phyloP scores from a whole-genome alignment of 345 rosid species.

The Populus euphratica region DNA sequence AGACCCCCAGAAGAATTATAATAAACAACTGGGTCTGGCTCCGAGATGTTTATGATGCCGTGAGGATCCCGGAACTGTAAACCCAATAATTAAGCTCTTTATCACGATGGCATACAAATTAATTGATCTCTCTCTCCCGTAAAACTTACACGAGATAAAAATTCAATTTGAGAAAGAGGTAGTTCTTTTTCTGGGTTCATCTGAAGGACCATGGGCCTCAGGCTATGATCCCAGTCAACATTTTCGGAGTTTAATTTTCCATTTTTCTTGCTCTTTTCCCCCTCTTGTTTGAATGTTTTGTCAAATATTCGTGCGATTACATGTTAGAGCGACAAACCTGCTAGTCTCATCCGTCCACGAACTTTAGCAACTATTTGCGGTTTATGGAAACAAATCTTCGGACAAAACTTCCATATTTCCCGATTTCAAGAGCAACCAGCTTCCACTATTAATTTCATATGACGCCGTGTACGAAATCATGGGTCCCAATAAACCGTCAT shows the following conservation, averaged over 20 bases:
- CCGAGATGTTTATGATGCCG: neutral
- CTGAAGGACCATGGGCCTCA: neutral
- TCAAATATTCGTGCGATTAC: neutral
- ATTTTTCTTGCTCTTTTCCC: rapidly evolving
- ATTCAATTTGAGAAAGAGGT: no score
- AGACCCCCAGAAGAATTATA: neutral
- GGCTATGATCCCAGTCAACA: neutral
- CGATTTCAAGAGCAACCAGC: neutral
- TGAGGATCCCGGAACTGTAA: neutral
- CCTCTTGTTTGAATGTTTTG: neutral
- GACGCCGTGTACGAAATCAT: neutral
- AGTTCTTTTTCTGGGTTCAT: neutral
- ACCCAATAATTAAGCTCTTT: neutral
- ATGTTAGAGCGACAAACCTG: neutral
- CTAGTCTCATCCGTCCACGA: neutral
- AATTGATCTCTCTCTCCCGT: neutral
- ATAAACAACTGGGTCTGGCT: neutral
- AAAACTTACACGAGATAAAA: no score
- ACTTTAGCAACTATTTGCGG: neutral
- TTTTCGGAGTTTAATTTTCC: neutral
- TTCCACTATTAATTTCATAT: no score
- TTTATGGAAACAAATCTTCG: neutral
- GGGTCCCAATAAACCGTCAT: neutral
- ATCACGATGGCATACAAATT: neutral
- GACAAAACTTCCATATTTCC: neutral